phyloP scores from a whole-genome alignment of 495 filamentous ascomycete species.

The Penicillium atrosanguineum region DNA sequence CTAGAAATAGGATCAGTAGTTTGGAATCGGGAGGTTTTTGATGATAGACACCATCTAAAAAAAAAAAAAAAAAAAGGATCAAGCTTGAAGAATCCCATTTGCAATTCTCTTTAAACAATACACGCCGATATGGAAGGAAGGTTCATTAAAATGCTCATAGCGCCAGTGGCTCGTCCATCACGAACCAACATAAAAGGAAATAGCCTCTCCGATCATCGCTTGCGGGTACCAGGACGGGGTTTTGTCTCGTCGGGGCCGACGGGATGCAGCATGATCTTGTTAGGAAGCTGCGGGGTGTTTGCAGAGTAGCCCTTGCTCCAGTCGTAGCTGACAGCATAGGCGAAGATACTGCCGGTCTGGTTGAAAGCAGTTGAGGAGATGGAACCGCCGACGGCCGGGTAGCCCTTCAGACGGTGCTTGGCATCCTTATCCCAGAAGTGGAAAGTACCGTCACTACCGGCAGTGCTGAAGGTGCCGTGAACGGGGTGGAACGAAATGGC shows the following conservation, averaged over 20 bases:
- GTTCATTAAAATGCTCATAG: conserved; percentile 33
- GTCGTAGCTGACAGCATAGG: conserved; percentile 90
- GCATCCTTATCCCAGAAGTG: conserved; percentile 90
- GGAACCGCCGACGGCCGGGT: conserved; percentile 77
- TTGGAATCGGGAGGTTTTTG: not conserved
- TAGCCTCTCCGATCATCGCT: conserved; percentile 51
- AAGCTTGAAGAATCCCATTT: conserved; percentile 19
- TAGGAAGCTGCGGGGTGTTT: conserved; percentile 66
- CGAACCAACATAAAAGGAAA: conserved; percentile 4
- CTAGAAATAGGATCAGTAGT: not conserved
- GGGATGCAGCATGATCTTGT: conserved; percentile 85
- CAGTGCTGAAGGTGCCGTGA: conserved; percentile 87
- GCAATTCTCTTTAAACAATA: conserved; percentile 18
- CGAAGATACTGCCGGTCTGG: conserved; percentile 74
- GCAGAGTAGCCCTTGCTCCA: conserved; percentile 85
- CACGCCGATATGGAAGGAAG: conserved; percentile 25
- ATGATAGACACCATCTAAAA: not conserved
- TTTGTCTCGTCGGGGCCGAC: conserved; percentile 77
- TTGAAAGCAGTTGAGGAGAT: conserved; percentile 81
- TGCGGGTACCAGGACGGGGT: conserved; percentile 68
- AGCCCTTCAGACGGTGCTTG: conserved; percentile 83
- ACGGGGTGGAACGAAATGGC: conserved; percentile 84
- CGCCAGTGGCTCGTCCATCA: conserved; percentile 16
- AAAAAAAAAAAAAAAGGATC: not conserved
- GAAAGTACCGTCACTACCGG: conserved; percentile 85